These are phyloP conservation scores for Clarireedia monteithiana DNA, from an alignment of 2,329 filamentous ascomycete genomes.

Conservation along the genomic window DNA sequence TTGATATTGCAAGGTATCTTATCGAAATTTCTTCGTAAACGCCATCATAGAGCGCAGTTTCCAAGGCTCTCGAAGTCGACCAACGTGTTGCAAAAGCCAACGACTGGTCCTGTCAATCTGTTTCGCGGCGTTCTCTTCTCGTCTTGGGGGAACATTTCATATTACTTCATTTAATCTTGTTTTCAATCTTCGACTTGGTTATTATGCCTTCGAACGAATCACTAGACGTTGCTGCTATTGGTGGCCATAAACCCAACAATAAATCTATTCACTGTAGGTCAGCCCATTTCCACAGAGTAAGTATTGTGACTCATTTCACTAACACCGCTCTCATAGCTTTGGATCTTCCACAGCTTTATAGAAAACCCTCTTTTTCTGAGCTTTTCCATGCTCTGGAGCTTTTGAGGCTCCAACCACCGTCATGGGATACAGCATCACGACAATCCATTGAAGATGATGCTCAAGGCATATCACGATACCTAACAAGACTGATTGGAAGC, in stretches of 20 bases:
- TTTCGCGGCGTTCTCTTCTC: too few relatives aligned
- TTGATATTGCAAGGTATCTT: too few relatives aligned
- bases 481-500: conserved; percentile 62
- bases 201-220: neutral
- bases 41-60: too few relatives aligned
- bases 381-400: conserved; percentile 59
- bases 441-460: conserved; percentile 33
- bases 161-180: too few relatives aligned
- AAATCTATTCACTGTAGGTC: conserved; percentile 6
- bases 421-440: conserved; percentile 46
- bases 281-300: neutral
- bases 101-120: too few relatives aligned
- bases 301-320: neutral
- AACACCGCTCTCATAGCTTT: conserved; percentile 38
- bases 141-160: too few relatives aligned
- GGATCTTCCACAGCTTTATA: conserved; percentile 78
- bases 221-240: neutral
- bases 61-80: too few relatives aligned
- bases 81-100: too few relatives aligned
- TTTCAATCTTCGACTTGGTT: neutral
- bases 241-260: neutral
- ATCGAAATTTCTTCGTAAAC: too few relatives aligned
- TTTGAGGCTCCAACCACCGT: conserved; percentile 58
- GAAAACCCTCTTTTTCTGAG: conserved; percentile 57
- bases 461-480: conserved; percentile 53